A percentile compares a stretch with the other conserved stretches of the same genome.
phyloP scores from a whole-genome alignment of 768 basidiomycete genomes.

The Steccherinum ochraceum region DNA sequence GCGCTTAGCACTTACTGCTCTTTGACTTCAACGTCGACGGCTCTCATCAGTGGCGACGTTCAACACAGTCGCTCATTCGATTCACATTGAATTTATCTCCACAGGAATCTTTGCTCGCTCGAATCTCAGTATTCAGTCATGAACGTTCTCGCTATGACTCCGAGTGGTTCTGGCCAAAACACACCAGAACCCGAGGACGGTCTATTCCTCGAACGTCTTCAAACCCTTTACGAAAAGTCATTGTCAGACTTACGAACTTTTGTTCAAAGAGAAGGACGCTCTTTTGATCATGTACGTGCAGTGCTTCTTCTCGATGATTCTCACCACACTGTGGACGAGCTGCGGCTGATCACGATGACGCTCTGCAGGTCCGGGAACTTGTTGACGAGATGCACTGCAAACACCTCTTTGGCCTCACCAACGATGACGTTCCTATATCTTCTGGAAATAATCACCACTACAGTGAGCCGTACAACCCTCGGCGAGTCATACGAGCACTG shows the following conservation, averaged over 20 bases:
- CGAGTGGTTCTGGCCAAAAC: background rate
- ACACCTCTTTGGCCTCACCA: conserved; percentile 39
- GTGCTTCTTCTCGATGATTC: background rate
- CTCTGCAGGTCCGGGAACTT: conserved; percentile 33
- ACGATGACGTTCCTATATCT: too few species aligned
- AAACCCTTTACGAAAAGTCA: conserved; percentile 55
- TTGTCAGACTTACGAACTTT: conserved; percentile 53
- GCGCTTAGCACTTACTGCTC: too few species aligned
- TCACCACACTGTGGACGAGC: background rate
- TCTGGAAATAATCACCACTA: background rate
- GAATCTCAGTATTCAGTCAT: too few species aligned
- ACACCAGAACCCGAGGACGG: too few species aligned
- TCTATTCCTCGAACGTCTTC: conserved; percentile 59
- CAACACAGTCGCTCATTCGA: too few species aligned
- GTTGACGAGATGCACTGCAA: conserved; percentile 62
- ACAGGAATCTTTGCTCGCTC: too few species aligned
- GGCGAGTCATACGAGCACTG: conserved; percentile 6
- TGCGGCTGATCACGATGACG: conserved; percentile 11
- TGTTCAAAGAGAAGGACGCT: conserved; percentile 48
- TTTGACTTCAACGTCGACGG: too few species aligned
- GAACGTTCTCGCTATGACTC: too few species aligned
- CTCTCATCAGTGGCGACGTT: too few species aligned
- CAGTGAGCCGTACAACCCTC: conserved; percentile 3
- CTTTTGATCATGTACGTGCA: conserved; percentile 52
- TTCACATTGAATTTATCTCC: too few species aligned